These are phyloP conservation scores for Leersia perrieri DNA, from an alignment of 176 grass and related monocot species.

Conservation along the genomic window DNA sequence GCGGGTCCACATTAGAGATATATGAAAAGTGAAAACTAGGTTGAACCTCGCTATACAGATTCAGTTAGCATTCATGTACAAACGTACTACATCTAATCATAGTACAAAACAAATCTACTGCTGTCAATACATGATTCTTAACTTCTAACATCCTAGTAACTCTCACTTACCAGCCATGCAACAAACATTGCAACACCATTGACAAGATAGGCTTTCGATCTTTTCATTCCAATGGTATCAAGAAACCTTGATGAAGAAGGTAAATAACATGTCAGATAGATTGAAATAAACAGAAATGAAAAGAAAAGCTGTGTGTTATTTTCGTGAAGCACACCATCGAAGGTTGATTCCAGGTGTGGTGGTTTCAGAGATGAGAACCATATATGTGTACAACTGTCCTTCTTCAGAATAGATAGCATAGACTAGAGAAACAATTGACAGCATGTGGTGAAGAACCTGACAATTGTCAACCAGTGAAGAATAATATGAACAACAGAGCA, in stretches of 20 bases:
- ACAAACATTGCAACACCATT: constrained; percentile 85
- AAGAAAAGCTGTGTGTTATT: constrained; percentile 19
- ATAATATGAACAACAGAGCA: constrained; percentile 3
- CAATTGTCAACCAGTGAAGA: constrained; percentile 28
- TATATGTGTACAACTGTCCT: constrained; percentile 95
- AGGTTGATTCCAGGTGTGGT: constrained; percentile 98
- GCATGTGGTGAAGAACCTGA: constrained; percentile 85
- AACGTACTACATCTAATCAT: neutral
- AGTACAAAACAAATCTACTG: neutral
- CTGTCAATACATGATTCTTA: neutral
- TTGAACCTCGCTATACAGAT: constrained; percentile 12
- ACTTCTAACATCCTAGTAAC: constrained; percentile 4
- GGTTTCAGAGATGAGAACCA: constrained; percentile 96
- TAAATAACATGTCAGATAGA: constrained; percentile 25
- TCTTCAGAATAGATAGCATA: constrained; percentile 77
- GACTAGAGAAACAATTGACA: constrained; percentile 74
- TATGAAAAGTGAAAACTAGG: neutral
- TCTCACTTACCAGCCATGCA: constrained; percentile 84
- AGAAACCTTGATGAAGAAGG: constrained; percentile 76
- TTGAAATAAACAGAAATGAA: constrained; percentile 4
- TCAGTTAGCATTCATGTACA: constrained; percentile 2
- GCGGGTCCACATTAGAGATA: neutral
- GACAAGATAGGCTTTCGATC: constrained; percentile 82
- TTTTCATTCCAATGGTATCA: constrained; percentile 94
- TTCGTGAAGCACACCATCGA: constrained; percentile 71